These are phyloP conservation scores for Aspergillus aculeatus DNA, from an alignment of 2,329 filamentous ascomycete species.

Conservation along the genomic window DNA sequence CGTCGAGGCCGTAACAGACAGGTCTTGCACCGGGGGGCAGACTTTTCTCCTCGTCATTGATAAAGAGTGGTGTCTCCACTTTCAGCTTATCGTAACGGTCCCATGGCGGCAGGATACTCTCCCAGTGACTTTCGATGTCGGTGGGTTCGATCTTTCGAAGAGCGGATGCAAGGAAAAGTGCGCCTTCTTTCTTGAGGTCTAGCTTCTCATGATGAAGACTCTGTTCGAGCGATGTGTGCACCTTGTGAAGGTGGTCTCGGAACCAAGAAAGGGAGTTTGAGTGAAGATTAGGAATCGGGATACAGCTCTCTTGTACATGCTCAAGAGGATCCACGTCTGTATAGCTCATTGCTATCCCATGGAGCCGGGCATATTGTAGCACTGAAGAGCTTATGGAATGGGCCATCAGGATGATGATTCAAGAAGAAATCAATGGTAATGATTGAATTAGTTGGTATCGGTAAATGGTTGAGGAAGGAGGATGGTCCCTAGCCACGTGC, in stretches of 20 bases:
- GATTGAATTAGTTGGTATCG: neutral
- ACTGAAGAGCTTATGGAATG: slow-evolving; percentile 34
- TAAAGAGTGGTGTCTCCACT: slow-evolving; percentile 48
- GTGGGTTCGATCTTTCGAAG: slow-evolving; percentile 19
- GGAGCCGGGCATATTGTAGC: slow-evolving; percentile 50
- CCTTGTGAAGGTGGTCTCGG: slow-evolving; percentile 14
- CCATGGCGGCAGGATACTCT: slow-evolving; percentile 21
- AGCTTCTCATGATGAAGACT: slow-evolving; percentile 33
- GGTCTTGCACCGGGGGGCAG: slow-evolving; percentile 39
- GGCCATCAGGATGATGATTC: slow-evolving; percentile 7
- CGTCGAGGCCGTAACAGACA: neutral
- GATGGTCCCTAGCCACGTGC: neutral
- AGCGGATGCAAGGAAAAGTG: slow-evolving; percentile 32
- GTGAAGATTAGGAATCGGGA: slow-evolving; percentile 9
- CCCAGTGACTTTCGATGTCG: slow-evolving; percentile 17
- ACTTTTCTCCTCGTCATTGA: slow-evolving; percentile 45
- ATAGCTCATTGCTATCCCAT: slow-evolving; percentile 44
- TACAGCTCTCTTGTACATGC: slow-evolving; percentile 15
- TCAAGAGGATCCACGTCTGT: slow-evolving; percentile 27
- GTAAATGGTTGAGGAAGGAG: neutral
- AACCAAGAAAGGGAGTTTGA: slow-evolving; percentile 20
- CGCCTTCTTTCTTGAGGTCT: slow-evolving; percentile 30
- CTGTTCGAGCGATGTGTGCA: slow-evolving; percentile 14
- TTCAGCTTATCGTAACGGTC: slow-evolving; percentile 34
- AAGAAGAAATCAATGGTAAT: neutral